Conservation (phyloP, 163 green algal species). For the Chlorella variabilis region DNA sequence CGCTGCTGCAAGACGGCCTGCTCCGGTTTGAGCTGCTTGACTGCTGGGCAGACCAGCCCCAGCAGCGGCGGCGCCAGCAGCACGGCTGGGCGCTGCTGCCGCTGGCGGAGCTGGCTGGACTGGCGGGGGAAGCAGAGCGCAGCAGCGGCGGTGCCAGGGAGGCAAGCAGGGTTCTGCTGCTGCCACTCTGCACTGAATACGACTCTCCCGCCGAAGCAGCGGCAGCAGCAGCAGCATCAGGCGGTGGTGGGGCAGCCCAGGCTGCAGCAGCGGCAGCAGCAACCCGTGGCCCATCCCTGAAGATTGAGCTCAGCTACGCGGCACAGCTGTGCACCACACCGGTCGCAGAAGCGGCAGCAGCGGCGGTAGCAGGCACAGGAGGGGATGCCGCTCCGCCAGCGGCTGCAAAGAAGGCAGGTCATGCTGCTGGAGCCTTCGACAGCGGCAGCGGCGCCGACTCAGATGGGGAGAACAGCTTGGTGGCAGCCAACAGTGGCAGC, state of each 20-base stretch:
- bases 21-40: slow-evolving; percentile 34
- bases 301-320: slow-evolving; percentile 11
- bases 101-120: slow-evolving; percentile 4
- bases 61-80: slow-evolving; percentile 8
- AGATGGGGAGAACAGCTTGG: slow-evolving; percentile 11
- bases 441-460: neutral
- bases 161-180: slow-evolving; percentile 1
- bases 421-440: neutral
- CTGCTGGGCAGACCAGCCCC: slow-evolving; percentile 11
- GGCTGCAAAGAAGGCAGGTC: neutral
- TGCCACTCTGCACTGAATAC: slow-evolving; percentile 34
- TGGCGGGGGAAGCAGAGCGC: neutral
- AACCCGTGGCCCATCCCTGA: neutral
- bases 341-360: slow-evolving; percentile 14
- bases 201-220: slow-evolving; percentile 4
- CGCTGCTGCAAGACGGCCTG: slow-evolving; percentile 32
- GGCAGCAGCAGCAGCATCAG: neutral
- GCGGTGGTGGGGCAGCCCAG: too few species aligned
- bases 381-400: neutral
- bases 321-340: slow-evolving; percentile 26
- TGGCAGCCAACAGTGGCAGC: neutral
- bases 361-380: neutral
- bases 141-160: neutral
- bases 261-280: neutral
- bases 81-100: slow-evolving; percentile 30